These are phyloP conservation scores for Pseudocercospora fuligena DNA, from an alignment of 2,329 filamentous ascomycete species.

Conservation along the genomic window DNA sequence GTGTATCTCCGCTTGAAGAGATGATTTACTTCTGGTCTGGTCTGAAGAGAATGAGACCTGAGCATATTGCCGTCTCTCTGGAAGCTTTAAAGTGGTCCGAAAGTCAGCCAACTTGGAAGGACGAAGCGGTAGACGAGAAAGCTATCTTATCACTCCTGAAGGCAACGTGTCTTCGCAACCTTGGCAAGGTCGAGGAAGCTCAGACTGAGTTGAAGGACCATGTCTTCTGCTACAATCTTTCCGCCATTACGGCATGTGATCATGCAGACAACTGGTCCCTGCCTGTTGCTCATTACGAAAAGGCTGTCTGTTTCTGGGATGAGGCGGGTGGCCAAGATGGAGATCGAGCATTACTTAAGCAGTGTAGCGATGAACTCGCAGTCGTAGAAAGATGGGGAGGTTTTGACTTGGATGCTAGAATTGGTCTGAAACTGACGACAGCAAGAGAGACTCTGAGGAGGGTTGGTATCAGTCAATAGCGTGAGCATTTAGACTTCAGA, in stretches of 20 bases:
- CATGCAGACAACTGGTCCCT: slow-evolving; percentile 71
- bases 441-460: slow-evolving; percentile 66
- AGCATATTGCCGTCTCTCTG: slow-evolving; percentile 68
- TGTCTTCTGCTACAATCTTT: slow-evolving; percentile 64
- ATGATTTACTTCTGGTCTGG: slow-evolving; percentile 97
- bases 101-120: slow-evolving; percentile 56
- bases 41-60: slow-evolving; percentile 74
- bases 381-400: slow-evolving; percentile 72
- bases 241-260: slow-evolving; percentile 53
- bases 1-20: slow-evolving; percentile 80
- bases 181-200: slow-evolving; percentile 64
- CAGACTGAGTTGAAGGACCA: slow-evolving; percentile 65
- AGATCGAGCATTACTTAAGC: slow-evolving; percentile 56
- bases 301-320: slow-evolving; percentile 80
- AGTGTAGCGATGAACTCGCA: slow-evolving; percentile 68
- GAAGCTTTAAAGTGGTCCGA: slow-evolving; percentile 68
- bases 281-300: slow-evolving; percentile 82
- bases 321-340: slow-evolving; percentile 56
- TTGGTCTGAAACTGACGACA: slow-evolving; percentile 74
- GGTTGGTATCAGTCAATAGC: slow-evolving; percentile 28
- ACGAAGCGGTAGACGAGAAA: slow-evolving; percentile 62
- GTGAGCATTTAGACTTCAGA: neutral
- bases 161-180: slow-evolving; percentile 67
- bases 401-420: slow-evolving; percentile 73
- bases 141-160: slow-evolving; percentile 70